A percentile compares a stretch with the other conserved stretches of the same genome.
Conservation (phyloP, 768 basidiomycete genomes). For the Sarcomyxa edulis region DNA sequence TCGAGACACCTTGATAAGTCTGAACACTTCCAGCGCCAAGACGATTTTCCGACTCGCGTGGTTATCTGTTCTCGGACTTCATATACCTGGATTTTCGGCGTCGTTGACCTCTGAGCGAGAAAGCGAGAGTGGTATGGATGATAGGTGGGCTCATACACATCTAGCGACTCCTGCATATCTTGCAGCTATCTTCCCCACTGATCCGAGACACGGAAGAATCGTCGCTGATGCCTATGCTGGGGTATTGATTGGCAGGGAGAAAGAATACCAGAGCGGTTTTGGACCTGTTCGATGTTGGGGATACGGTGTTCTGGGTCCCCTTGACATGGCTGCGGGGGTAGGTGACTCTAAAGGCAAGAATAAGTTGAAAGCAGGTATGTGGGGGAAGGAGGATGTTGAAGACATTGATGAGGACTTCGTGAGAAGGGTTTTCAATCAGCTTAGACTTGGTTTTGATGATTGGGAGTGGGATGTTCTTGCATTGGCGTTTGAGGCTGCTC, state of each 20-base stretch:
- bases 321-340: conserved; percentile 38
- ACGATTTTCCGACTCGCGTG: conserved; percentile 60
- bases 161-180: conserved; percentile 42
- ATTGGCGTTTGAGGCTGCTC: conserved; percentile 62
- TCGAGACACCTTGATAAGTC: conserved; percentile 45
- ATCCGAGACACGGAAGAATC: conserved; percentile 23
- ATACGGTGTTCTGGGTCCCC: conserved; percentile 42
- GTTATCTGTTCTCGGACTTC: conserved; percentile 67
- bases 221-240: conserved; percentile 62
- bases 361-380: conserved; percentile 23
- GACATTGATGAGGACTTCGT: conserved; percentile 46
- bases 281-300: conserved; percentile 70
- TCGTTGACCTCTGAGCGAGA: conserved; percentile 26
- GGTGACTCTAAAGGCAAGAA: conserved; percentile 15
- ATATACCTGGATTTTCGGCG: conserved; percentile 59
- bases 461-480: conserved; percentile 61
- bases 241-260: conserved; percentile 60
- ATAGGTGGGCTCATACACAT: conserved; percentile 56
- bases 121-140: conserved; percentile 45
- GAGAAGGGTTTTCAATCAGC: conserved; percentile 53
- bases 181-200: conserved; percentile 46
- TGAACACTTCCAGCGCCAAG: conserved; percentile 41
- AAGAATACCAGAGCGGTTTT: conserved; percentile 54
- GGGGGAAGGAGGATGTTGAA: conserved; percentile 43
- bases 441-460: conserved; percentile 44